These are phyloP conservation scores for Oryza meridionalis DNA, from an alignment of 176 grass and related monocot species.

Conservation along the genomic window DNA sequence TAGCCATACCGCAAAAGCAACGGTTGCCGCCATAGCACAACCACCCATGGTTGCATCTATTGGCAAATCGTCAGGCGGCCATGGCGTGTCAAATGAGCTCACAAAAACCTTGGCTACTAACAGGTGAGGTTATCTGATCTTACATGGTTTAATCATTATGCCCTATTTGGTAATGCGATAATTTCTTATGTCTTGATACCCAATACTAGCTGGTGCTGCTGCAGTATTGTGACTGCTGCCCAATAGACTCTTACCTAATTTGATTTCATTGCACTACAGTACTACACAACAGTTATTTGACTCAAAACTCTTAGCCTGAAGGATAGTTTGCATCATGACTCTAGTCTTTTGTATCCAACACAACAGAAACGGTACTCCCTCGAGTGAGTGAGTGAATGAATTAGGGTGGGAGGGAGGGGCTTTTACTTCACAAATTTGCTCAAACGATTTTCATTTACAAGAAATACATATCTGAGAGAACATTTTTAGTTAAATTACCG, in stretches of 20 bases:
- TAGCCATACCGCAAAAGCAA: not conserved
- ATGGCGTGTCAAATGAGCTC: not conserved
- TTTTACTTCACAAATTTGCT: not conserved
- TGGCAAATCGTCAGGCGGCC: constrained; percentile 4
- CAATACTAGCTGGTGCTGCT: not conserved
- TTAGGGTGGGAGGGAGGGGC: not conserved
- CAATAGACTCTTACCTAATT: not conserved
- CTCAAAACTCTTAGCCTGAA: not conserved
- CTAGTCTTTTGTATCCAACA: not conserved
- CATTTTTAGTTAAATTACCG: not conserved
- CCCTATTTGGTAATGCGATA: not conserved
- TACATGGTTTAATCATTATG: not conserved
- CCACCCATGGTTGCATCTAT: not conserved
- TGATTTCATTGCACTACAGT: not conserved
- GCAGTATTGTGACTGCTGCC: not conserved
- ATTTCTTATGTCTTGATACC: constrained; percentile 2
- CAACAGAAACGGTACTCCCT: no score
- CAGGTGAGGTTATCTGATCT: constrained; percentile 16
- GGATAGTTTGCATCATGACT: not conserved
- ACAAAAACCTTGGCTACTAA: not conserved
- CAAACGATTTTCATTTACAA: not conserved
- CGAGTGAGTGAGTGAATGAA: not conserved
- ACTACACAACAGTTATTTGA: not conserved
- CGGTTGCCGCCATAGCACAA: not conserved
- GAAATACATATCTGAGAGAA: not conserved